These are phyloP conservation scores for Alternaria arbusti DNA, from an alignment of 2,329 filamentous ascomycete species.

Conservation along the genomic window DNA sequence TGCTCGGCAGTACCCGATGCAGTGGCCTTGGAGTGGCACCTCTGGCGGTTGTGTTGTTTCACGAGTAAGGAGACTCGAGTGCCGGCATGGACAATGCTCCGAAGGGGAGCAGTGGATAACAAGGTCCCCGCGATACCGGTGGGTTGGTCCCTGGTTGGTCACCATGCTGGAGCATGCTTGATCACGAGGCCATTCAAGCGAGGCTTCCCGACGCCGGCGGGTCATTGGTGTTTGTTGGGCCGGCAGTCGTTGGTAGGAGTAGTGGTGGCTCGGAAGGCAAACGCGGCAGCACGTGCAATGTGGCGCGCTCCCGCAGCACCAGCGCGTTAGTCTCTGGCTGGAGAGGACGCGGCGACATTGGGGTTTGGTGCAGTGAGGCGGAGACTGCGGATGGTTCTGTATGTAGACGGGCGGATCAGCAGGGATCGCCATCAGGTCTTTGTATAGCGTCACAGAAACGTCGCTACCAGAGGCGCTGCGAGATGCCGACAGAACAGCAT, in stretches of 20 bases:
- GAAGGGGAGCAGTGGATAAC: slow-evolving; percentile 6
- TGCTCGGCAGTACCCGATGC: slow-evolving; percentile 11
- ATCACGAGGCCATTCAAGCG: neutral
- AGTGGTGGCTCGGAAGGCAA: neutral
- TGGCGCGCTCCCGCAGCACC: slow-evolving; percentile 6
- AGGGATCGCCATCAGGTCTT: slow-evolving; percentile 1
- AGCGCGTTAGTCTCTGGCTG: slow-evolving; percentile 17
- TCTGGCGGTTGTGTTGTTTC: slow-evolving; percentile 5
- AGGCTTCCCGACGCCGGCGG: neutral
- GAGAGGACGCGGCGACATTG: slow-evolving; percentile 9
- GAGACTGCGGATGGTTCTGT: slow-evolving; percentile 23
- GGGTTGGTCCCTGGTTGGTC: neutral
- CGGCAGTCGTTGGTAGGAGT: neutral
- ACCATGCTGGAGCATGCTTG: neutral
- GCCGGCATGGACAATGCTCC: slow-evolving; percentile 7
- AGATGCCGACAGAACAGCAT: neutral
- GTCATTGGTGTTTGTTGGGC: neutral
- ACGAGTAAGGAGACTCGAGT: slow-evolving; percentile 10
- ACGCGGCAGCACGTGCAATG: slow-evolving; percentile 6
- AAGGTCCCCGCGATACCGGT: slow-evolving; percentile 2
- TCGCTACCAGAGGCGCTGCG: neutral
- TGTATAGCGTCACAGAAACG: slow-evolving; percentile 1
- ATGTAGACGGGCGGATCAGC: slow-evolving; percentile 7
- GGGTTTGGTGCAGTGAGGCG: slow-evolving; percentile 22
- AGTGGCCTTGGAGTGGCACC: slow-evolving; percentile 13